Evolutionary conservation across 805 yeast species (phyloP).

Genomic region (Kazachstania viticola): DNA sequence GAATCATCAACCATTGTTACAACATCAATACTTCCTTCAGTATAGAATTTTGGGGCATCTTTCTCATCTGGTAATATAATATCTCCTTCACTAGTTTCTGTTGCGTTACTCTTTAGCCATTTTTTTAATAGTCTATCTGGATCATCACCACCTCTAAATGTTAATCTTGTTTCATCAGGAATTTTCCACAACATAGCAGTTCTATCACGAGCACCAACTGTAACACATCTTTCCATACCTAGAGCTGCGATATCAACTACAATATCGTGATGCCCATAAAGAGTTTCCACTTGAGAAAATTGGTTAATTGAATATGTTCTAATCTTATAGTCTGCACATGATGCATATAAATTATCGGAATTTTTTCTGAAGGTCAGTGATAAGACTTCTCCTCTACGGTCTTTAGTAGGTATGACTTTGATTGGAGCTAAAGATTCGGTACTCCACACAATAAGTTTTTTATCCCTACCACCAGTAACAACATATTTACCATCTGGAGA

Average conservation of each 20-base stretch:
- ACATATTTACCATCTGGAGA: conserved; percentile 80
- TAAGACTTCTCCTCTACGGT: conserved; percentile 58
- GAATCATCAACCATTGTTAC: conserved; percentile 87
- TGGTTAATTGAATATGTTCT: conserved; percentile 81
- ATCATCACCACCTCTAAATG: conserved; percentile 83
- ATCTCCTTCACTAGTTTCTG: conserved; percentile 22
- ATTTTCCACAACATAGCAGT: conserved; percentile 96
- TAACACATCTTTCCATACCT: conserved; percentile 81
- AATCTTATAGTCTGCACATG: conserved; percentile 85
- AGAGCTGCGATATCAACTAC: conserved; percentile 75
- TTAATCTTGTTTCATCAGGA: conserved; percentile 85
- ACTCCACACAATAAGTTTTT: conserved; percentile 76
- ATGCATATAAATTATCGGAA: conserved; percentile 78
- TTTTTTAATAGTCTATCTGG: conserved; percentile 32
- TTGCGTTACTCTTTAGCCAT: conserved; percentile 25
- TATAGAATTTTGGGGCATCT: conserved; percentile 32
- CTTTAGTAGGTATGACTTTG: conserved; percentile 65
- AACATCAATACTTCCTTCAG: conserved; percentile 85
- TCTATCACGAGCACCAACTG: conserved; percentile 91
- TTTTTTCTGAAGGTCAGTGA: conserved; percentile 68
- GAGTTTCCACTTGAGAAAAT: conserved; percentile 76
- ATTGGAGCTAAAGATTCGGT: conserved; percentile 64
- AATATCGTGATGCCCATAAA: conserved; percentile 92
- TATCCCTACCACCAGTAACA: conserved; percentile 85
- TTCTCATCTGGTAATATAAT: conserved; percentile 20